Percentiles rank a stretch among this genome's conserved stretches.
Conservation (phyloP, 1,139 yeast genomes). For the Candida sanyaensis region DNA sequence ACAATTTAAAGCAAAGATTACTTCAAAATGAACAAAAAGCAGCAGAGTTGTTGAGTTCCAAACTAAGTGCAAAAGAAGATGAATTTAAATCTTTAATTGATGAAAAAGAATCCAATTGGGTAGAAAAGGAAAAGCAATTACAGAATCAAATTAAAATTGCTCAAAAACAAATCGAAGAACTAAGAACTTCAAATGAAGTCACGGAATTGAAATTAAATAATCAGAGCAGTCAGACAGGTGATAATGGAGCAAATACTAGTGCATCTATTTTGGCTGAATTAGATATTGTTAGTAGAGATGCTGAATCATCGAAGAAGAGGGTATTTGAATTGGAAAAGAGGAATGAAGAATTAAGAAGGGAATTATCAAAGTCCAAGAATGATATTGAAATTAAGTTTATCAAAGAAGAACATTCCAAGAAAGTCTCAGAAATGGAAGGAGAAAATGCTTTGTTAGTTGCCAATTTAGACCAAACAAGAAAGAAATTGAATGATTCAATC, state of each 20-base stretch:
- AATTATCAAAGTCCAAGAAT: slow-evolving; percentile 55
- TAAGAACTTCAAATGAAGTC: slow-evolving; percentile 56
- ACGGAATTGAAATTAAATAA: slow-evolving; percentile 49
- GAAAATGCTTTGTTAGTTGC: slow-evolving; percentile 69
- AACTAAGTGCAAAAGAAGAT: slow-evolving; percentile 58
- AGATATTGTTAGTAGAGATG: slow-evolving; percentile 70
- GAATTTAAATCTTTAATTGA: slow-evolving; percentile 60
- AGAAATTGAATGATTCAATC: slow-evolving; percentile 29
- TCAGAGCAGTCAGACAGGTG: slow-evolving; percentile 16
- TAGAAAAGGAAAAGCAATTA: slow-evolving; percentile 47
- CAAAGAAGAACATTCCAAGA: slow-evolving; percentile 37
- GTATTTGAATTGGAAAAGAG: slow-evolving; percentile 73
- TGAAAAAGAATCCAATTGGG: slow-evolving; percentile 67
- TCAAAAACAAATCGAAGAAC: slow-evolving; percentile 54
- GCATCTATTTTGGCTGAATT: slow-evolving; percentile 50
- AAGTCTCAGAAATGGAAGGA: slow-evolving; percentile 59
- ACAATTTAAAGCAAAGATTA: slow-evolving; percentile 64
- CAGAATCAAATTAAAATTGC: slow-evolving; percentile 46
- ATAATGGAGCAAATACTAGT: slow-evolving; percentile 9
- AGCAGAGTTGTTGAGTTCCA: slow-evolving; percentile 50
- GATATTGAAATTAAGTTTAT: slow-evolving; percentile 37
- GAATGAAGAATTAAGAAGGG: slow-evolving; percentile 71
- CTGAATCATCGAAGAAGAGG: slow-evolving; percentile 70
- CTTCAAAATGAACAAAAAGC: slow-evolving; percentile 59
- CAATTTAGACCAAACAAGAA: slow-evolving; percentile 55